Evolutionary conservation across 2,329 filamentous ascomycete species (phyloP), one percentile per base, ranked within the genome.

Genomic region (Talaromyces atroroseus): DNA sequence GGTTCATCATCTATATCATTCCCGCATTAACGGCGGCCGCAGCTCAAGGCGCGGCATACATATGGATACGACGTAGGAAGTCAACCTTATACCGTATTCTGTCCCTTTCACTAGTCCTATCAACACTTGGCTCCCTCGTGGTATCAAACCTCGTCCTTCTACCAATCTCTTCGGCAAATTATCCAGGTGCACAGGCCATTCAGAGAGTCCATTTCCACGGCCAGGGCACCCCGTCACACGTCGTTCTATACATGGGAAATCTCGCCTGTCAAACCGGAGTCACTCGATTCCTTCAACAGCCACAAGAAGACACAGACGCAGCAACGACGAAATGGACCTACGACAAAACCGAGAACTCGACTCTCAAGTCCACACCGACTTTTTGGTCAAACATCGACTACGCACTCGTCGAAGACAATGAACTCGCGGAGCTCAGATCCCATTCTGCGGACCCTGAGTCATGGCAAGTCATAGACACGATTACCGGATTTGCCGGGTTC

Each of bases 1-100:
- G 94, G 18, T 99, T 99, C 77, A 86, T 99, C 63, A 85, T 97
- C 65, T 97, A 97, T 74, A 80, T 84, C 52, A 80, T 95, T 23
- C 94, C 94, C 0, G 80, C 87, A 0, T 76, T 97, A 29, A 96
- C 92, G 0, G 87, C 87, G 11, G 82, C 86, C 2, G 87, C 90
- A 0, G 86, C 90, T 2, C 79, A 90, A 4, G 86, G 85, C 20
- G 89, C 90, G 14, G 82, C 84, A 56, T 86, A 84, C 71, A 75
- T 95, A 61, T 88, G 83, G 74, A 79, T 76, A 0, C 85, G 87
- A 42, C 77, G 82, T n/a, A 66, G 76, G 5, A 92, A 90, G 68
- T 82, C 81, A 1, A 16, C 77, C 2, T 26, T 82, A 34, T 85
- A 86, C 66, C 68, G 74, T 5, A 49, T 86, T 1, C 71, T 84